Percentiles rank a stretch among this genome's conserved stretches.
Evolutionary conservation across 805 yeast species (phyloP).

Genomic region (Yamadazyma endophytica): DNA sequence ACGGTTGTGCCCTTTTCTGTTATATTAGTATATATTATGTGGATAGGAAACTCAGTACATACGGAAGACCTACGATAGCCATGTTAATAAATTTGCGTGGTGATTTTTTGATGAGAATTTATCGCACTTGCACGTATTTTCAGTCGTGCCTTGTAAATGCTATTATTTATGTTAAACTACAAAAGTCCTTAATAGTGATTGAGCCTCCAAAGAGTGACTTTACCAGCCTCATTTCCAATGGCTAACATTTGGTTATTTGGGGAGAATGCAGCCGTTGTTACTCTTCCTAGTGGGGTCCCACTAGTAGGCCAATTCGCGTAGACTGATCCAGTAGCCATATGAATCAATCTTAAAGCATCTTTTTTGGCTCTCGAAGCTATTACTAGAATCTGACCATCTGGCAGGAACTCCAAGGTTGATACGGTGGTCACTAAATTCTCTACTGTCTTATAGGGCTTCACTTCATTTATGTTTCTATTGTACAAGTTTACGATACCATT

Average conservation of each 20-base stretch:
- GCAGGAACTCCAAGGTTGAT: slow-evolving; percentile 66
- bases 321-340: slow-evolving; percentile 81
- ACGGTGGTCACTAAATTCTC: slow-evolving; percentile 82
- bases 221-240: slow-evolving; percentile 88
- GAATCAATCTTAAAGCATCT: slow-evolving; percentile 84
- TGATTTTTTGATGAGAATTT: not conserved
- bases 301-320: slow-evolving; percentile 97
- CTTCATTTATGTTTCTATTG: slow-evolving; percentile 43
- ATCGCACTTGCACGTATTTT: not conserved
- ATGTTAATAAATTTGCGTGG: slow-evolving; percentile 8
- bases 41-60: slow-evolving; percentile 10
- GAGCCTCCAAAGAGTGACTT: slow-evolving; percentile 82
- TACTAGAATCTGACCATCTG: slow-evolving; percentile 86
- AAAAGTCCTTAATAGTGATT: slow-evolving; percentile 70
- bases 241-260: slow-evolving; percentile 80
- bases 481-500: slow-evolving; percentile 89
- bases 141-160: not conserved
- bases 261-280: slow-evolving; percentile 74
- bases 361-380: slow-evolving; percentile 80
- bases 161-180: not conserved
- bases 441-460: slow-evolving; percentile 57
- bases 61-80: slow-evolving; percentile 30
- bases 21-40: slow-evolving; percentile 9
- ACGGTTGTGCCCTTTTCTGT: slow-evolving; percentile 40
- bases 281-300: slow-evolving; percentile 94